phyloP scores from a whole-genome alignment of 1,284 basidiomycete species.

The Garcileccinum viscosum region DNA sequence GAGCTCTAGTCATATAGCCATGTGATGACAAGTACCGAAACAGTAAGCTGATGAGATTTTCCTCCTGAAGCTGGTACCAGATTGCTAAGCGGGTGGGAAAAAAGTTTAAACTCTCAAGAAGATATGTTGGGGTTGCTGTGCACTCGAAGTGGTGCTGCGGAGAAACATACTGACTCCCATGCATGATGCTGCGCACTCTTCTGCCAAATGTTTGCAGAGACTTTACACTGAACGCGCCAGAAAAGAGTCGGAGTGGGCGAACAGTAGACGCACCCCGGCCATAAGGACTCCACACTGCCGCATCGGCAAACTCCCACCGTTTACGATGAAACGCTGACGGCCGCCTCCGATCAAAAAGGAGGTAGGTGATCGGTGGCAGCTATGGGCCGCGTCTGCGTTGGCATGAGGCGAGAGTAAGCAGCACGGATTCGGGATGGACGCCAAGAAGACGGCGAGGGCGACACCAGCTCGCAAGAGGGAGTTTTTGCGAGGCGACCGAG shows the following conservation, averaged over 20 bases:
- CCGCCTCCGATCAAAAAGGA: conserved; percentile 34
- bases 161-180: conserved; percentile 9
- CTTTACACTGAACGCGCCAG: background rate
- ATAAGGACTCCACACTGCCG: conserved; percentile 15
- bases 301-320: background rate
- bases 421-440: background rate
- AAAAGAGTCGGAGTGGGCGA: background rate
- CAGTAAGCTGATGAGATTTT: background rate
- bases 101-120: background rate
- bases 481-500: background rate
- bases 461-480: background rate
- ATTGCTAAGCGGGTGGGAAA: background rate
- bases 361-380: conserved; percentile 37
- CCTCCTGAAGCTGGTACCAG: background rate
- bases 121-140: background rate
- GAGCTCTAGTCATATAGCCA: background rate
- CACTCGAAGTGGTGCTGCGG: conserved; percentile 14
- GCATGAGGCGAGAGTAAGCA: conserved; percentile 11
- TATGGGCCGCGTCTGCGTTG: conserved; percentile 26
- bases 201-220: conserved; percentile 1
- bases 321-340: conserved; percentile 13
- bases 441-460: conserved; percentile 7
- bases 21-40: background rate
- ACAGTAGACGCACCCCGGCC: background rate
- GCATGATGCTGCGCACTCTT: conserved; percentile 12